Evolutionary conservation across 2,329 filamentous ascomycete species (phyloP).

Genomic region (Neonectria punicea): DNA sequence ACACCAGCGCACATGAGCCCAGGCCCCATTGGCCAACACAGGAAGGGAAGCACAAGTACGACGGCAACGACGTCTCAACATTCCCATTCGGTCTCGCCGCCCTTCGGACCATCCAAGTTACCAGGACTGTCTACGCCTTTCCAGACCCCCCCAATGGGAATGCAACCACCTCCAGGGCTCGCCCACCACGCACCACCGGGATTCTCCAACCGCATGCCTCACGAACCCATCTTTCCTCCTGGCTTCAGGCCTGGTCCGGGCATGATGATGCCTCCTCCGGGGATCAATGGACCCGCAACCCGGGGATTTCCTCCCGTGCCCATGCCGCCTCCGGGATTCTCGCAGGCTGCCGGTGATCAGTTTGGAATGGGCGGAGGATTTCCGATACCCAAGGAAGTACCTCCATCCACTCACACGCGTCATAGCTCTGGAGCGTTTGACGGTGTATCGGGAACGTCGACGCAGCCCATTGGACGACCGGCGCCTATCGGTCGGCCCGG

Average conservation of each 20-base stretch:
- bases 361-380: slow-evolving; percentile 47
- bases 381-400: slow-evolving; percentile 46
- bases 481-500: slow-evolving; percentile 89
- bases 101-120: slow-evolving; percentile 51
- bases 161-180: slow-evolving; percentile 58
- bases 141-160: slow-evolving; percentile 64
- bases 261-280: slow-evolving; percentile 62
- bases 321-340: slow-evolving; percentile 52
- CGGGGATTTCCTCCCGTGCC: slow-evolving; percentile 56
- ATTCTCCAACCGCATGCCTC: slow-evolving; percentile 69
- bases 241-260: slow-evolving; percentile 58
- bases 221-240: slow-evolving; percentile 59
- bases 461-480: slow-evolving; percentile 82
- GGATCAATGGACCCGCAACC: slow-evolving; percentile 57
- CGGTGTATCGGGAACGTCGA: slow-evolving; percentile 58
- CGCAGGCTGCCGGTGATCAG: slow-evolving; percentile 45
- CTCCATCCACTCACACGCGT: slow-evolving; percentile 70
- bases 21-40: slow-evolving; percentile 69
- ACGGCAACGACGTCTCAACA: slow-evolving; percentile 44
- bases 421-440: slow-evolving; percentile 80
- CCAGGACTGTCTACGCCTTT: slow-evolving; percentile 58
- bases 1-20: slow-evolving; percentile 74
- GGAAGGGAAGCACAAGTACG: slow-evolving; percentile 68
- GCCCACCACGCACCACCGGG: slow-evolving; percentile 55
- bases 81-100: slow-evolving; percentile 66